These are phyloP conservation scores for Neurospora sp. DNA, from an alignment of 495 filamentous ascomycete genomes.

Conservation along the genomic window DNA sequence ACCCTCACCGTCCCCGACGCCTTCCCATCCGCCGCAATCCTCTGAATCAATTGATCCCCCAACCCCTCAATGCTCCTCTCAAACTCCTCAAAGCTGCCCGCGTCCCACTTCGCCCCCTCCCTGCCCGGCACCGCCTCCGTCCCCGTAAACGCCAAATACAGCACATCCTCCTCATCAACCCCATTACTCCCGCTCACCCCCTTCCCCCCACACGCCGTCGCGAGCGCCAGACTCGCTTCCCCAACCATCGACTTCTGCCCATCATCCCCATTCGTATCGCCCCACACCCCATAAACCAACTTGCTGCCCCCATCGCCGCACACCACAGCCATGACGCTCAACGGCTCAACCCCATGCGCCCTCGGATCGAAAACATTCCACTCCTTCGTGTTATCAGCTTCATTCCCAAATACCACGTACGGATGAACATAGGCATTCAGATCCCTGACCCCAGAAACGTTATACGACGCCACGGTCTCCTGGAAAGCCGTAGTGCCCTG, in stretches of 20 bases:
- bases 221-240: slow-evolving; percentile 49
- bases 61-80: slow-evolving; percentile 37
- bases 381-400: slow-evolving; percentile 18
- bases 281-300: slow-evolving; percentile 57
- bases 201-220: slow-evolving; percentile 42
- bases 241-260: slow-evolving; percentile 37
- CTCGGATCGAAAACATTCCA: slow-evolving; percentile 41
- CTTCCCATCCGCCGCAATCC: not conserved
- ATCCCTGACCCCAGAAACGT: slow-evolving; percentile 35
- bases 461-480: slow-evolving; percentile 29
- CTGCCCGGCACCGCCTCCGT: slow-evolving; percentile 37
- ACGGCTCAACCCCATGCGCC: slow-evolving; percentile 40
- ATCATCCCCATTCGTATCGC: slow-evolving; percentile 50
- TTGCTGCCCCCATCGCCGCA: slow-evolving; percentile 42
- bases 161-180: slow-evolving; percentile 36
- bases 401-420: slow-evolving; percentile 60
- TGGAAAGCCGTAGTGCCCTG: slow-evolving; percentile 48
- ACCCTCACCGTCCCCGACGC: not conserved
- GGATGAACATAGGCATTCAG: slow-evolving; percentile 53
- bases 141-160: slow-evolving; percentile 47
- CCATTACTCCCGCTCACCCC: slow-evolving; percentile 39
- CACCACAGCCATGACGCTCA: slow-evolving; percentile 56
- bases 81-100: slow-evolving; percentile 30
- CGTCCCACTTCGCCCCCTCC: slow-evolving; percentile 40
- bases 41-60: slow-evolving; percentile 30